Percentiles rank a stretch among this genome's conserved stretches.
Evolutionary conservation across 768 basidiomycete genomes (phyloP).

Genomic region (Boletales sp.): DNA sequence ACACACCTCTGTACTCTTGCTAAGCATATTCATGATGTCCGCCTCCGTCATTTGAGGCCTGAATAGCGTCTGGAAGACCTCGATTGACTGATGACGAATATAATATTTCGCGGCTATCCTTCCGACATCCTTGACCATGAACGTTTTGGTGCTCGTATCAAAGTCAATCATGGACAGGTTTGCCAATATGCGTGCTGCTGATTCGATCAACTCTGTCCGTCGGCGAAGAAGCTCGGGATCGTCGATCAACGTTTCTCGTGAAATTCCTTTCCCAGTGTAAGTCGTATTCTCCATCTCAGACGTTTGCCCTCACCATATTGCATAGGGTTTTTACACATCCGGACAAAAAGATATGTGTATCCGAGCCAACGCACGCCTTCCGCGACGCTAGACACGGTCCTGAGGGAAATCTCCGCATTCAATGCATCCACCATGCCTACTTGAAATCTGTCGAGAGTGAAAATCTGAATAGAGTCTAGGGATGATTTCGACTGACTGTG

Average conservation of each 20-base stretch:
- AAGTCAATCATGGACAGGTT: constrained; percentile 80
- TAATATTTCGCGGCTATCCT: constrained; percentile 97
- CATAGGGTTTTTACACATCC: constrained; percentile 90
- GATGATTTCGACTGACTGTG: constrained; percentile 55
- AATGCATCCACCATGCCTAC: constrained; percentile 85
- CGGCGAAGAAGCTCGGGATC: constrained; percentile 73
- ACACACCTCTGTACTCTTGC: constrained; percentile 85
- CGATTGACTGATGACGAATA: constrained; percentile 80
- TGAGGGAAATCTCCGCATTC: constrained; percentile 93
- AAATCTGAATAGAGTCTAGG: neutral
- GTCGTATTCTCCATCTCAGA: neutral
- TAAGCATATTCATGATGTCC: constrained; percentile 81
- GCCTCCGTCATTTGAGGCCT: constrained; percentile 87
- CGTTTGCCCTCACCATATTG: constrained; percentile 58
- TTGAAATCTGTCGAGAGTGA: constrained; percentile 52
- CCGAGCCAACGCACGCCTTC: constrained; percentile 95
- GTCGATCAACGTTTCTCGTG: constrained; percentile 59
- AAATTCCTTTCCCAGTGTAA: constrained; percentile 53
- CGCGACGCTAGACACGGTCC: constrained; percentile 81
- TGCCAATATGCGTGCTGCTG: constrained; percentile 65
- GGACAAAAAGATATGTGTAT: constrained; percentile 94
- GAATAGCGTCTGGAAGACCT: constrained; percentile 80
- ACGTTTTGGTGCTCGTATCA: constrained; percentile 52
- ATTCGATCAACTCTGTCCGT: constrained; percentile 61
- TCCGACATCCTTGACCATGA: constrained; percentile 86